Base-by-base conservation (phyloP, 192 early-diverging fungal genomes). In the Rhizophagus prolifer region DNA sequence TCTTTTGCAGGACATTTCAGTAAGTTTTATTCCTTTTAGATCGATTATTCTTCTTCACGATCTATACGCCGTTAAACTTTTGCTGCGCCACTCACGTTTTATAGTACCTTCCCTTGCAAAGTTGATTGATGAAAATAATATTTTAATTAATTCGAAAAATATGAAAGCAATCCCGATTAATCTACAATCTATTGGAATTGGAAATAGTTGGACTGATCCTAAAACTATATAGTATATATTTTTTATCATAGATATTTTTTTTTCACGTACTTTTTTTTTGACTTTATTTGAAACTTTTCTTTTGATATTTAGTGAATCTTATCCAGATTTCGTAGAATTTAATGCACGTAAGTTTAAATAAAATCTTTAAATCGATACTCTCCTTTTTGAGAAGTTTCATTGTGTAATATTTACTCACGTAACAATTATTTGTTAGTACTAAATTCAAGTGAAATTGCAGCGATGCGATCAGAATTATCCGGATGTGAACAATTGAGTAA, bases 361-460 rank as follows among this genome's bases (percentile, higher is more conserved):
- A n/a, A n/a, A n/a, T n/a, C n/a, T 7, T 41, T 41, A 8, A 41
- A 7, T 41, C 38, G 8, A 34, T 34, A 34, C 31, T 41, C 31
- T 41, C 9, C 1, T 41, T 41, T 9, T 41, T 9, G 9, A 41
- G 8, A 9, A 41, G 38, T 41, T 41, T 0, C 9, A 41, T 41
- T 41, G 12, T 2, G 41, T 44, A 12, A 44, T 44, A 44, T 38
- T 34, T 38, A 38, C 7, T 7, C 7, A 38, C 36, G 41, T 79
- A 80, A 59, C 80, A 85, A 4, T 44, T 44, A 76, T 82, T 62
- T 25, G 59, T 25, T 60, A n/a, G 59, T 93, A 41, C 34, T 28
- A 70, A 86, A 9, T 85, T 91, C 65, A 75, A 82, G 7, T 80
- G 78, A 16, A 91, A 91, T 79, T 90, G 91, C 59, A 2, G 76